Conservation (phyloP, 495 filamentous ascomycete genomes). For the Podospora sp. region DNA sequence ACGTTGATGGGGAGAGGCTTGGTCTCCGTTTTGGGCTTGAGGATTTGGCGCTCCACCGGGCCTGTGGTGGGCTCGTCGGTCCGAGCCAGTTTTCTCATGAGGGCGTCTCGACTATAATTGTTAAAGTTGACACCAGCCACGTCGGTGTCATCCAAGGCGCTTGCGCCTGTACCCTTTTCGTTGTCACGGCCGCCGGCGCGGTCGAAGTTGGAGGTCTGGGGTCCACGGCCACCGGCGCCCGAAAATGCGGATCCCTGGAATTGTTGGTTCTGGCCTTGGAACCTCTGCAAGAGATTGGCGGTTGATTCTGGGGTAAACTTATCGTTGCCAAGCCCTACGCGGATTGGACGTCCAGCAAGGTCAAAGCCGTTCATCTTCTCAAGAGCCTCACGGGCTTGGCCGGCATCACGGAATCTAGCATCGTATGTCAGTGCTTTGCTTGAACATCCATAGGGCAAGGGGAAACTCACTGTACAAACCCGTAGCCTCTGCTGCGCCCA, state of each 20-base stretch:
- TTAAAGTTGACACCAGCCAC: slow-evolving; percentile 98
- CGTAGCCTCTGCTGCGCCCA: slow-evolving; percentile 91
- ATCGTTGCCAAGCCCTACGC: slow-evolving; percentile 99
- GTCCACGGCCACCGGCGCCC: slow-evolving; percentile 84
- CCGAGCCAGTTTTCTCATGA: slow-evolving; percentile 97
- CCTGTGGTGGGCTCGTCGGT: slow-evolving; percentile 81
- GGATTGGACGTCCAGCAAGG: slow-evolving; percentile 94
- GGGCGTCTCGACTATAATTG: slow-evolving; percentile 94
- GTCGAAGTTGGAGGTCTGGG: slow-evolving; percentile 88
- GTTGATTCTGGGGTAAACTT: slow-evolving; percentile 99
- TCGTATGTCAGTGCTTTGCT: slow-evolving; percentile 36
- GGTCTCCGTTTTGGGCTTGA: slow-evolving; percentile 77
- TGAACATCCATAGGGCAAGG: slow-evolving; percentile 12
- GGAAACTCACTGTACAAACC: slow-evolving; percentile 92
- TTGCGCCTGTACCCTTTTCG: slow-evolving; percentile 90
- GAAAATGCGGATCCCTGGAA: slow-evolving; percentile 96
- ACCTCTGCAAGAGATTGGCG: slow-evolving; percentile 84
- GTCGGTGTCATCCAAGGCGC: slow-evolving; percentile 96
- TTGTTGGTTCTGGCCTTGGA: slow-evolving; percentile 76
- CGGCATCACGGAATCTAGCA: slow-evolving; percentile 84
- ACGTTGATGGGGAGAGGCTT: slow-evolving; percentile 84
- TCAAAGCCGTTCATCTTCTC: slow-evolving; percentile 99
- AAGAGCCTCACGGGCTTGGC: slow-evolving; percentile 87
- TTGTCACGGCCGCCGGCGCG: slow-evolving; percentile 88
- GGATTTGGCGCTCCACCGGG: slow-evolving; percentile 66